Evolutionary conservation across 2,329 filamentous ascomycete species (phyloP).

Genomic region (Coniochaeta hoffmannii): DNA sequence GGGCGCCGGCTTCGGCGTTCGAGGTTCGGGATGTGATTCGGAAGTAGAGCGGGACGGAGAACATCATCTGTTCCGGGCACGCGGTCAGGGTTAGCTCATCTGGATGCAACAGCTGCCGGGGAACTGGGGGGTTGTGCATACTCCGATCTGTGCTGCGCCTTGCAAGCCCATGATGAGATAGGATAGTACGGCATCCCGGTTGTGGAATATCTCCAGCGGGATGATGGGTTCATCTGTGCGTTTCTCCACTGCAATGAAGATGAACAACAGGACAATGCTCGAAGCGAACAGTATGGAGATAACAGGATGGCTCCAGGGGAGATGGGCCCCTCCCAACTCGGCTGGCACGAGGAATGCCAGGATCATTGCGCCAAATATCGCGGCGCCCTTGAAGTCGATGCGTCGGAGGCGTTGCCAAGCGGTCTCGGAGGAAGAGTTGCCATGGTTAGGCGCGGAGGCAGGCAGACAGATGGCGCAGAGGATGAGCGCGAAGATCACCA

Average conservation of each 20-base stretch:
- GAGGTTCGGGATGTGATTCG: slow-evolving; percentile 52
- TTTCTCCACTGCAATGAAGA: slow-evolving; percentile 25
- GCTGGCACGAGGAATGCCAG: slow-evolving; percentile 30
- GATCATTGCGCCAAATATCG: slow-evolving; percentile 29
- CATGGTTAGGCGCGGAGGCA: slow-evolving; percentile 6
- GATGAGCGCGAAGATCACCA: slow-evolving; percentile 41
- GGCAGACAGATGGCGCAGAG: slow-evolving; percentile 29
- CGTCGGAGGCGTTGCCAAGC: slow-evolving; percentile 21
- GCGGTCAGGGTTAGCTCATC: slow-evolving; percentile 6
- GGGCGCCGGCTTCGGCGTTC: slow-evolving; percentile 49
- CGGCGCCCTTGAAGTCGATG: slow-evolving; percentile 52
- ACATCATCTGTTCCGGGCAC: slow-evolving; percentile 41
- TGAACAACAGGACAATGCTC: slow-evolving; percentile 18
- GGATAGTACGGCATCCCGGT: slow-evolving; percentile 43
- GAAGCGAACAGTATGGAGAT: slow-evolving; percentile 22
- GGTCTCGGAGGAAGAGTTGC: slow-evolving; percentile 3
- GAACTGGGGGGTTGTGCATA: slow-evolving; percentile 22
- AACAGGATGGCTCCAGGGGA: slow-evolving; percentile 29
- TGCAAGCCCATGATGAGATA: slow-evolving; percentile 47
- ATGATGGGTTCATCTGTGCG: slow-evolving; percentile 49
- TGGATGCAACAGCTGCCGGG: background rate
- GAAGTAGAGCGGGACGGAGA: slow-evolving; percentile 62
- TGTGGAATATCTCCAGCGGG: slow-evolving; percentile 44
- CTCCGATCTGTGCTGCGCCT: slow-evolving; percentile 48
- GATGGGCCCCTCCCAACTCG: slow-evolving; percentile 29